Evolutionary conservation across 176 grass and related monocot genomes (phyloP), one percentile per base, ranked within the genome.

Genomic region (Ensete ventricosum): DNA sequence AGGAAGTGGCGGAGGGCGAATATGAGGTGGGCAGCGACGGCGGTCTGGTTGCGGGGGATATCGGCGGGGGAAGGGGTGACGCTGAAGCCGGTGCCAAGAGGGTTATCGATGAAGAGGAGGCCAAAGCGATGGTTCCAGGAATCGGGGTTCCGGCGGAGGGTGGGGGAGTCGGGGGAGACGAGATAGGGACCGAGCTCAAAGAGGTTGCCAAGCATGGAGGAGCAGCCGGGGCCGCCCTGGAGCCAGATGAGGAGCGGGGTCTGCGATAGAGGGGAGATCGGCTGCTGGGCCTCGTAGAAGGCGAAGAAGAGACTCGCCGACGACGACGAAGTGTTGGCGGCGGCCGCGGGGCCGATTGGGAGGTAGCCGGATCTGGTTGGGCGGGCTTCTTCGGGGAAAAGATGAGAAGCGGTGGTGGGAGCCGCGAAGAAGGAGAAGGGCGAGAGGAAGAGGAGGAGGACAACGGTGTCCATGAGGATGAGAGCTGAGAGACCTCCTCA

Each of bases 31-130:
- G 54, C 63, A 10, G 88, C 85, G 54, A 91, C 73, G 26, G 80
- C 58, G 52, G 84, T 50, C 73, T 96, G 79, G 71, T 96, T 72
- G 1, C n/a, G 73, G 27, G 92, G 88, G 69, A 96, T 87, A 60
- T 80, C 73, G 1, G 26, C 71, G 74, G 12, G 29, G 12, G 52
- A 76, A 54, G 70, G 53, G 1, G 83, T 48, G 57, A 58, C 22
- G 87, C 92, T 96, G 83, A 89, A 96, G 22, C 88, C 88, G 52
- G 88, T 29, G 53, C 92, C 88, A 59, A 91, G 85, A 1, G 92
- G 92, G 84, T 73, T 87, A 84, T 96, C 92, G 26, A 96, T 64
- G 81, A 96, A 91, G 71, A 96, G 64, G 14, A 96, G 59, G 71
- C 82, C 82, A 53, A 96, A 91, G 21, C 80, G 84, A 2, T 77